phyloP scores from a whole-genome alignment of 1,284 basidiomycete species.

The Coriolopsis trogii region DNA sequence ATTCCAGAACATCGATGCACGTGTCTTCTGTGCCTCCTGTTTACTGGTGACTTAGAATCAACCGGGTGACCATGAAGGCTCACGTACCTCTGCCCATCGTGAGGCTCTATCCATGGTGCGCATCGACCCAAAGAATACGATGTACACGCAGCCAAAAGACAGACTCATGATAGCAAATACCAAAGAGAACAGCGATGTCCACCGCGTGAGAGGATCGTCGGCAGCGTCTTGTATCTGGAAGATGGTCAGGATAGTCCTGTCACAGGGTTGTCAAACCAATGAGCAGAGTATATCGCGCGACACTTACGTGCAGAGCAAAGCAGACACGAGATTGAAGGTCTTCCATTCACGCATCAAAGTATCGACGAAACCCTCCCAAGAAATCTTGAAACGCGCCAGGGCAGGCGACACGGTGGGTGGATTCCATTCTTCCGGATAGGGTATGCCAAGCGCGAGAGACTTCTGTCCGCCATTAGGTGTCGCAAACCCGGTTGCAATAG shows the following conservation, averaged over 20 bases:
- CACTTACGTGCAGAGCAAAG: conserved; percentile 67
- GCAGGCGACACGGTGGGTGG: conserved; percentile 59
- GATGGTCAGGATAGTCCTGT: conserved; percentile 72
- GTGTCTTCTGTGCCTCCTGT: conserved; percentile 70
- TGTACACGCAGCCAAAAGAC: conserved; percentile 77
- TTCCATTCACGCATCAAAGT: conserved; percentile 76
- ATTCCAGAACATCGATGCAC: conserved; percentile 75
- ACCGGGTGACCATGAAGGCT: not conserved
- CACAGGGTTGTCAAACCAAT: not conserved
- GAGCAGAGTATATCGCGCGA: not conserved
- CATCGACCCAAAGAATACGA: conserved; percentile 79
- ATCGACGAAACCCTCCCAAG: conserved; percentile 75
- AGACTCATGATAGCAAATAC: conserved; percentile 74
- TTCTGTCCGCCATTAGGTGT: conserved; percentile 12
- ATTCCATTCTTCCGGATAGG: conserved; percentile 68
- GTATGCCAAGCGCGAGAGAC: conserved; percentile 36
- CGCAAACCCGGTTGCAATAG: conserved; percentile 16
- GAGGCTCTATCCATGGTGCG: conserved; percentile 75
- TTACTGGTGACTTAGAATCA: not conserved
- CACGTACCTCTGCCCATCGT: conserved; percentile 71
- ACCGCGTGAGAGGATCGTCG: conserved; percentile 66
- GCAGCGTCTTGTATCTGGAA: conserved; percentile 68
- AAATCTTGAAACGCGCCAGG: conserved; percentile 64
- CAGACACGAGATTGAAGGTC: conserved; percentile 75
- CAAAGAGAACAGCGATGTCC: conserved; percentile 66